Conservation (phyloP, 768 basidiomycete genomes). For the Macrolepiota fuliginosa region DNA sequence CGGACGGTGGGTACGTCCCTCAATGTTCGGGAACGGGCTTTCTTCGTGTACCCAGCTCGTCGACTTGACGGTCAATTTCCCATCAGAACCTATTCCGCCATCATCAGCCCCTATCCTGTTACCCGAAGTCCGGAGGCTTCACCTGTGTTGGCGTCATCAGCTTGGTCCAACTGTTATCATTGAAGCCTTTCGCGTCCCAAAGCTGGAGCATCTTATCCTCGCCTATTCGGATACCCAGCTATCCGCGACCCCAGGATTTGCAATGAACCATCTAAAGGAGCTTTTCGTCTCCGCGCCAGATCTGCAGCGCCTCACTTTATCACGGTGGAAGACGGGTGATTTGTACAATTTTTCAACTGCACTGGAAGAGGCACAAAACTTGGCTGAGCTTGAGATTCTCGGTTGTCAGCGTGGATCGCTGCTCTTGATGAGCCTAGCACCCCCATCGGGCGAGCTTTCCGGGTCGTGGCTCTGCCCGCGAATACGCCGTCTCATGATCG, state of each 20-base stretch:
- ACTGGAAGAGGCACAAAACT: not conserved
- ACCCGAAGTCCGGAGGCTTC: constrained; percentile 15
- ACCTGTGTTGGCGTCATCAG: constrained; percentile 18
- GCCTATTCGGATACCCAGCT: constrained; percentile 11
- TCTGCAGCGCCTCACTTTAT: constrained; percentile 12
- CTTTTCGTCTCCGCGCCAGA: constrained; percentile 16
- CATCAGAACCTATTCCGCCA: constrained; percentile 12
- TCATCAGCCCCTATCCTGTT: constrained; percentile 15
- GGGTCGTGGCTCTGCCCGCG: not conserved
- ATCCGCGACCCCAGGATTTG: not conserved
- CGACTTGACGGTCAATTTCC: constrained; percentile 19
- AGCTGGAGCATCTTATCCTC: constrained; percentile 14
- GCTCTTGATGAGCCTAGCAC: not conserved
- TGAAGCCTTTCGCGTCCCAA: constrained; percentile 16
- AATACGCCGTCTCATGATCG: not conserved
- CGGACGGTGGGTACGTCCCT: not conserved
- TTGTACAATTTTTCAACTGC: constrained; percentile 10
- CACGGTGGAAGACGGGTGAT: constrained; percentile 16
- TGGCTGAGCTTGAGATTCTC: not conserved
- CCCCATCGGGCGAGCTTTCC: not conserved
- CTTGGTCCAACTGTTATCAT: constrained; percentile 17
- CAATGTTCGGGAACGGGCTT: constrained; percentile 9
- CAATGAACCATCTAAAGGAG: constrained; percentile 12
- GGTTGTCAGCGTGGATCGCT: not conserved
- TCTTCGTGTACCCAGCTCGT: constrained; percentile 16